phyloP scores from a whole-genome alignment of 2,329 filamentous ascomycete genomes.

The Nemania sp. region DNA sequence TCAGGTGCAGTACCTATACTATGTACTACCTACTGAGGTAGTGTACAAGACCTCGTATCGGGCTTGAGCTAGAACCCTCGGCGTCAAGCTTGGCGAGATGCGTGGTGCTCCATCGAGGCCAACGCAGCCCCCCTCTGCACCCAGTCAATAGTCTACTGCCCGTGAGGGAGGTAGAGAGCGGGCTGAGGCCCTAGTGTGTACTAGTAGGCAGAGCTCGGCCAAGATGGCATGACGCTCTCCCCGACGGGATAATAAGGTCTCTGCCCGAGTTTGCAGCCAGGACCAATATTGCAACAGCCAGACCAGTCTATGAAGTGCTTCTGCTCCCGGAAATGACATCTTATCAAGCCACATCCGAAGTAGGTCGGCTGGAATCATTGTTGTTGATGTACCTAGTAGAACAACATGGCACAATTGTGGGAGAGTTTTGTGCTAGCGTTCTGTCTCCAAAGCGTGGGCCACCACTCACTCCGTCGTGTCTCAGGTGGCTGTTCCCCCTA shows the following conservation, averaged over 20 bases:
- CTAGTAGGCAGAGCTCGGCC: background rate
- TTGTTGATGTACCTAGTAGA: background rate
- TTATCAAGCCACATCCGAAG: slow-evolving; percentile 14
- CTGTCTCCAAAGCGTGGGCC: too few species aligned
- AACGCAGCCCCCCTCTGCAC: slow-evolving; percentile 20
- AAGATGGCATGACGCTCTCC: slow-evolving; percentile 4
- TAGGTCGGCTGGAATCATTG: background rate
- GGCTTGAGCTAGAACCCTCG: slow-evolving; percentile 8
- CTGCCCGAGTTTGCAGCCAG: background rate
- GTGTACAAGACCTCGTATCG: slow-evolving; percentile 23
- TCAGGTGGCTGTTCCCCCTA: slow-evolving; percentile 8
- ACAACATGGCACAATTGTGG: background rate
- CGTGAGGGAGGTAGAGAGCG: background rate
- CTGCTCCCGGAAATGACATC: background rate
- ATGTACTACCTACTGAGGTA: too few species aligned
- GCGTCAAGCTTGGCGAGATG: slow-evolving; percentile 20
- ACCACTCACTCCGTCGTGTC: background rate
- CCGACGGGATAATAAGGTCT: background rate
- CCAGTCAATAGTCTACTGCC: slow-evolving; percentile 15
- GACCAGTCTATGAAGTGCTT: background rate
- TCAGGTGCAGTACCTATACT: too few species aligned
- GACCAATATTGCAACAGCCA: slow-evolving; percentile 1
- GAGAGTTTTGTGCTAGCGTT: background rate
- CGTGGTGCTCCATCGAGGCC: slow-evolving; percentile 4
- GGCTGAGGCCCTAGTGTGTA: slow-evolving; percentile 16